Percentiles rank a stretch among this genome's conserved stretches.
These are phyloP conservation scores for Cotoneaster glaucophyllus DNA, from an alignment of 306 rosid species.

Conservation along the genomic window DNA sequence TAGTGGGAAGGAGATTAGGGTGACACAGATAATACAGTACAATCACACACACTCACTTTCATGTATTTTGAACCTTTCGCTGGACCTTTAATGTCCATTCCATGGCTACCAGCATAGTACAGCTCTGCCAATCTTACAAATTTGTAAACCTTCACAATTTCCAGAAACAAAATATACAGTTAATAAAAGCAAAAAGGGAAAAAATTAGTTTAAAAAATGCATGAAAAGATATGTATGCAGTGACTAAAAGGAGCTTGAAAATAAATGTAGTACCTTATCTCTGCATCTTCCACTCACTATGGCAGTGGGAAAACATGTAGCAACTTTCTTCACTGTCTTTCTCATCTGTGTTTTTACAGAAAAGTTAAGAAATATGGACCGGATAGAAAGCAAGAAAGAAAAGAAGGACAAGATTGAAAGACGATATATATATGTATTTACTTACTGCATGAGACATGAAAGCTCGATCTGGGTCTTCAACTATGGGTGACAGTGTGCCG, in stretches of 20 bases:
- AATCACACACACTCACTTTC: constrained; percentile 39
- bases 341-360: constrained; percentile 64
- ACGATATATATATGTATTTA: not conserved
- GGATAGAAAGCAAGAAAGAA: not conserved
- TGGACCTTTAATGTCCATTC: constrained; percentile 96
- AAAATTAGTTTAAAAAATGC: not conserved
- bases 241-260: not conserved
- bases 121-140: constrained; percentile 81
- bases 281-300: constrained; percentile 88
- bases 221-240: not conserved
- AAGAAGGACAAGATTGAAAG: not conserved
- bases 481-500: constrained; percentile 91
- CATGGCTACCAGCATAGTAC: constrained; percentile 98
- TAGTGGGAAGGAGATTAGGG: too few relatives aligned
- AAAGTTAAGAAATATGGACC: not conserved
- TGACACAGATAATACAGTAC: not conserved
- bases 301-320: constrained; percentile 80
- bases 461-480: constrained; percentile 80
- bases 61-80: constrained; percentile 55
- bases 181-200: not conserved
- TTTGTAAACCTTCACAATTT: constrained; percentile 49
- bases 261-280: constrained; percentile 62
- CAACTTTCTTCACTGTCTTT: constrained; percentile 64
- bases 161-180: not conserved
- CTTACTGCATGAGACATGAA: constrained; percentile 74